Conservation (phyloP, 768 basidiomycete genomes). For the Hebeloma cylindrosporum region DNA sequence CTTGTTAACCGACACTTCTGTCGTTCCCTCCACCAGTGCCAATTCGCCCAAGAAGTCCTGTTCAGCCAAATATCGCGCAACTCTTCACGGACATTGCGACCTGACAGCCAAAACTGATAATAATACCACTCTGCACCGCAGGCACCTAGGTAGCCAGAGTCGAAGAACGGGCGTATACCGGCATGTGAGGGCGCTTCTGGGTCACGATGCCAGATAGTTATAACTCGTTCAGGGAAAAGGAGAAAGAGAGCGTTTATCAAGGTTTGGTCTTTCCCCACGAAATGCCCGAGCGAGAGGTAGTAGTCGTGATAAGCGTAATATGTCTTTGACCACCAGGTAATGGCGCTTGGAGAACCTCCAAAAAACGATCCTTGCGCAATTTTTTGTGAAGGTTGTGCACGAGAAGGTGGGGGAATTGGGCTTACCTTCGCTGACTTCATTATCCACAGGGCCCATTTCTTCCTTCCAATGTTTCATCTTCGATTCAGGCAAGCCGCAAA, state of each 20-base stretch:
- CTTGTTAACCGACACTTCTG: slow-evolving; percentile 27
- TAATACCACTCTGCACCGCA: slow-evolving; percentile 50
- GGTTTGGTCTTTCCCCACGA: slow-evolving; percentile 60
- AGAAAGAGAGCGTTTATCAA: slow-evolving; percentile 42
- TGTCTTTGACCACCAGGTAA: slow-evolving; percentile 44
- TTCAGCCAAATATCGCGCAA: slow-evolving; percentile 27
- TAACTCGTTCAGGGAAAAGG: slow-evolving; percentile 45
- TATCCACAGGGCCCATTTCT: slow-evolving; percentile 49
- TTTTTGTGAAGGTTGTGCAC: background rate
- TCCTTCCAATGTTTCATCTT: slow-evolving; percentile 40
- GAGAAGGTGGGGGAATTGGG: background rate
- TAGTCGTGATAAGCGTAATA: slow-evolving; percentile 54
- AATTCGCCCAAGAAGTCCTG: slow-evolving; percentile 9
- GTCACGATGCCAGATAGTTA: slow-evolving; percentile 38
- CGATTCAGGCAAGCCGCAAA: slow-evolving; percentile 34
- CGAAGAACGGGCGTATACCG: slow-evolving; percentile 14
- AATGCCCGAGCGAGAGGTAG: slow-evolving; percentile 46
- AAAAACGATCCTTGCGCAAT: slow-evolving; percentile 53
- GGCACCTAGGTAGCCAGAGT: slow-evolving; percentile 33
- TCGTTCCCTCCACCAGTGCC: slow-evolving; percentile 26
- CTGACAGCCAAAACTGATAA: slow-evolving; percentile 51
- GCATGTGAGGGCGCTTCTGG: slow-evolving; percentile 25
- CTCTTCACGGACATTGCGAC: slow-evolving; percentile 15
- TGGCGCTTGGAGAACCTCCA: slow-evolving; percentile 44
- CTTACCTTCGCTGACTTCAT: slow-evolving; percentile 52